Conservation (phyloP, 2,329 filamentous ascomycete species). For the Colletotrichum musicola region DNA sequence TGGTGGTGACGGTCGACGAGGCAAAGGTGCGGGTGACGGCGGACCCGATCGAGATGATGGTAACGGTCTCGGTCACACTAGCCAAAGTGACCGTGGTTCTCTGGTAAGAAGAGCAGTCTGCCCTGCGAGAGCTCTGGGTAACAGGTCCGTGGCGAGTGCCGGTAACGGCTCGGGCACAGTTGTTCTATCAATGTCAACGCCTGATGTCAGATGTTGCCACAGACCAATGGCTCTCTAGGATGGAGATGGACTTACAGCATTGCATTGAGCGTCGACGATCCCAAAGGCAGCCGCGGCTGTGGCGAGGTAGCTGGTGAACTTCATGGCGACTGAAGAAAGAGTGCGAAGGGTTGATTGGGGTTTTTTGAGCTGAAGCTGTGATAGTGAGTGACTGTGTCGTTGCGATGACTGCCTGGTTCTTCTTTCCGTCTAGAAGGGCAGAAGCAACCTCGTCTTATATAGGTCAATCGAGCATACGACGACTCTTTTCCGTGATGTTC, state of each 20-base stretch:
- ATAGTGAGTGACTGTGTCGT: conserved; percentile 15
- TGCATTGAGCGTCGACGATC: conserved; percentile 20
- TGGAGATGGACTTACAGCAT: conserved; percentile 7
- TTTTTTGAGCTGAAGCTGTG: neutral
- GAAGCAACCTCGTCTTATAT: neutral
- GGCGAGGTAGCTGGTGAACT: conserved; percentile 11
- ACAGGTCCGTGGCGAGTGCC: conserved; percentile 13
- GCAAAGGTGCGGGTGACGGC: conserved; percentile 7
- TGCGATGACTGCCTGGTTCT: neutral
- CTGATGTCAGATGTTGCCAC: no score
- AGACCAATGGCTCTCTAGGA: no score
- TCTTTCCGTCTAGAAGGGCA: neutral
- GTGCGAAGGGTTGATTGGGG: neutral
- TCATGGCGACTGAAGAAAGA: conserved; percentile 12
- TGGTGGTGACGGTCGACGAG: conserved; percentile 7
- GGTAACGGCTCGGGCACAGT: conserved; percentile 24
- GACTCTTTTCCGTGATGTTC: neutral
- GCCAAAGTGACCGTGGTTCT: conserved; percentile 11
- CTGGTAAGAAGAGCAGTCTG: conserved; percentile 20
- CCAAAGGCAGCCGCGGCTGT: conserved; percentile 6
- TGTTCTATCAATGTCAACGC: neutral
- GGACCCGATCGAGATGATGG: neutral
- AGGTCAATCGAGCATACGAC: neutral
- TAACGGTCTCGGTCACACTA: conserved; percentile 39
- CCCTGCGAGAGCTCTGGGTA: neutral